These are phyloP conservation scores for Geotrichum reessii DNA, from an alignment of 1,139 yeast genomes.

Conservation along the genomic window DNA sequence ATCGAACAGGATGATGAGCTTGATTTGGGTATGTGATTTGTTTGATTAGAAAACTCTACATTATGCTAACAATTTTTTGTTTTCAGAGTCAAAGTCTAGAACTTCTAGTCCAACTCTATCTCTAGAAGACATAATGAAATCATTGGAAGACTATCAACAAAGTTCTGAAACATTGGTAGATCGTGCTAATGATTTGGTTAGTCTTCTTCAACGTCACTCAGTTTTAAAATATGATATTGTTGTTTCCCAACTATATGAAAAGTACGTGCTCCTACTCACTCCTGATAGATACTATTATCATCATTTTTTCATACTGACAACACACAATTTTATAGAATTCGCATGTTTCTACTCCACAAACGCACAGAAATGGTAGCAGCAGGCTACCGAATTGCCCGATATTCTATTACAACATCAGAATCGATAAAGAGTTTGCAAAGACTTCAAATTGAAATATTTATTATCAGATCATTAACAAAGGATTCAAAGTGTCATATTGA, in stretches of 20 bases:
- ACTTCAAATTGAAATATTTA: slow-evolving; percentile 53
- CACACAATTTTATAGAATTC: slow-evolving; percentile 41
- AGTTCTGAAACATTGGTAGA: slow-evolving; percentile 49
- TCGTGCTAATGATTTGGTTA: slow-evolving; percentile 59
- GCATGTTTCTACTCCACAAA: slow-evolving; percentile 52
- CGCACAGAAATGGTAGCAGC: slow-evolving; percentile 64
- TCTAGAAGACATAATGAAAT: slow-evolving; percentile 46
- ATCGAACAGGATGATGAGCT: slow-evolving; percentile 12
- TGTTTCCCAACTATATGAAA: slow-evolving; percentile 52
- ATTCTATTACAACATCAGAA: slow-evolving; percentile 51
- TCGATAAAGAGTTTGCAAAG: slow-evolving; percentile 44
- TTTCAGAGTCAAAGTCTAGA: background rate
- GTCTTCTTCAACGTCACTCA: slow-evolving; percentile 54
- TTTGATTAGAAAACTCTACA: background rate
- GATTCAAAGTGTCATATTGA: slow-evolving; percentile 52
- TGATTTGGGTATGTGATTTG: slow-evolving; percentile 2
- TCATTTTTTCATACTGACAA: background rate
- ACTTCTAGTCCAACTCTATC: slow-evolving; percentile 44
- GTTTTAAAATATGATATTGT: slow-evolving; percentile 60
- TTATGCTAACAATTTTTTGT: background rate
- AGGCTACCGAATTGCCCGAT: slow-evolving; percentile 69
- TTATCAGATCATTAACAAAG: slow-evolving; percentile 61
- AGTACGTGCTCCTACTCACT: background rate
- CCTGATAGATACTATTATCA: background rate
- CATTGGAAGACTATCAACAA: slow-evolving; percentile 41